Base-by-base conservation (phyloP, 73 alveolate genomes). In the Paramecium primaurelia region DNA sequence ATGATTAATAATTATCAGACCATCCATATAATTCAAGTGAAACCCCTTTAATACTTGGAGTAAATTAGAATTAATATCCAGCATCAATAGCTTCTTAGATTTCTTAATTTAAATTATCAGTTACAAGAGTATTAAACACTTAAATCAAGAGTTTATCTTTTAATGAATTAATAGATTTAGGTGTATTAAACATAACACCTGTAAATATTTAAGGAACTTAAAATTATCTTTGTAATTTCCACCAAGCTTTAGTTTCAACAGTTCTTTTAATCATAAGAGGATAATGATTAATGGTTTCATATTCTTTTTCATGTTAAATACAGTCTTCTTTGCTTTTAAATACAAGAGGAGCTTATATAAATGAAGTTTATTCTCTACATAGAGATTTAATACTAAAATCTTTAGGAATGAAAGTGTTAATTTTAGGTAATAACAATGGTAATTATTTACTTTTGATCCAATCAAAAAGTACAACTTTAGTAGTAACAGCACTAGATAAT, bases 271-370 rank as follows among this genome's bases (percentile, higher is more conserved):
- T 80, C 51, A 49, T 80, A 18, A 32, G 38, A 4, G 91, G 91
- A 44, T 80, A 80, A 26, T 80, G 91, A 80, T 80, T 80, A 18
- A 80, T 42, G 5, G 47, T 9, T 25, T 80, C 91, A 45, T 80
- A 80, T 12, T 80, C 91, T 16, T 80, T 34, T 49, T 80, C 91
- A 80, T 80, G 91, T 45, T 80, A 80, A 26, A 80, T 80, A 64
- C 91, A 80, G 26, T 80, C 91, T 80, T 80, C 91, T 80, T 80
- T 80, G 8, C 64, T 32, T 36, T 80, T 80, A 80, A 80, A 80
- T n/a, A 80, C 73, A 9, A 80, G 51, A 4, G 91, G 91, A 8
- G 91, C 91, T 45, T 80, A 8, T 2, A 80, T 80, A 42, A 80
- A 42, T 44, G 84, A 64, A n/a, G 71, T 26, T 47, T 22, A 40